These are phyloP conservation scores for Agaricus subrufescens DNA, from an alignment of 768 basidiomycete genomes.

Conservation along the genomic window DNA sequence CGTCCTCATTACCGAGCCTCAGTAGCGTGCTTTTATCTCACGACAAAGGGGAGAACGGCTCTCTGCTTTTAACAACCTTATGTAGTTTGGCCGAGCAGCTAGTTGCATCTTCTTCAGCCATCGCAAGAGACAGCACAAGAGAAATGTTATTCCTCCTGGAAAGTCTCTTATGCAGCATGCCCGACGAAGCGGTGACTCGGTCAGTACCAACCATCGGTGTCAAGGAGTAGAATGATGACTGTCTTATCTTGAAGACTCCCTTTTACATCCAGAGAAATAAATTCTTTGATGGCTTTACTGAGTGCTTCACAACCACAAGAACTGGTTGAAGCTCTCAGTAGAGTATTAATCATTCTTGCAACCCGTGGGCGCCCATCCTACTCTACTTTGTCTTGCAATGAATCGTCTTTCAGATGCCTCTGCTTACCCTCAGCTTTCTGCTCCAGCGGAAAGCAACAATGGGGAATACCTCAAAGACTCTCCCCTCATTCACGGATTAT, in stretches of 20 bases:
- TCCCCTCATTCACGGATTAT: slow-evolving; percentile 44
- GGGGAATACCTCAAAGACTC: slow-evolving; percentile 21
- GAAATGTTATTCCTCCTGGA: slow-evolving; percentile 45
- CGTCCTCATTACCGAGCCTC: slow-evolving; percentile 37
- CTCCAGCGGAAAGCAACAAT: slow-evolving; percentile 13
- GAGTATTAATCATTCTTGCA: slow-evolving; percentile 50
- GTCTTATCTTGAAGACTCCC: slow-evolving; percentile 26
- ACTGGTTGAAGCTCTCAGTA: slow-evolving; percentile 42
- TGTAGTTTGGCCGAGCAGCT: background rate
- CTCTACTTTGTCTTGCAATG: background rate
- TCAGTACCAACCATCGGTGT: slow-evolving; percentile 10
- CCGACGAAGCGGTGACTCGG: slow-evolving; percentile 38
- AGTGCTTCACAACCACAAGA: slow-evolving; percentile 45
- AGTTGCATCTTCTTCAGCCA: background rate
- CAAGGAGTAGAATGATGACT: background rate
- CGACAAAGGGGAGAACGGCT: slow-evolving; percentile 20
- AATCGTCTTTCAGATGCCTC: slow-evolving; percentile 29
- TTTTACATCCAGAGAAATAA: slow-evolving; percentile 31
- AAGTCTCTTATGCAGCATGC: slow-evolving; percentile 42
- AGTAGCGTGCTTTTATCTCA: slow-evolving; percentile 17
- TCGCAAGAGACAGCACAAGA: slow-evolving; percentile 16
- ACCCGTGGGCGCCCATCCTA: slow-evolving; percentile 38
- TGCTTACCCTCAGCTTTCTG: slow-evolving; percentile 39
- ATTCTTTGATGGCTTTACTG: slow-evolving; percentile 44
- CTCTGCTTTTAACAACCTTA: slow-evolving; percentile 25